Evolutionary conservation across 1,284 basidiomycete genomes (phyloP).

Genomic region (Ustilago esculenta): DNA sequence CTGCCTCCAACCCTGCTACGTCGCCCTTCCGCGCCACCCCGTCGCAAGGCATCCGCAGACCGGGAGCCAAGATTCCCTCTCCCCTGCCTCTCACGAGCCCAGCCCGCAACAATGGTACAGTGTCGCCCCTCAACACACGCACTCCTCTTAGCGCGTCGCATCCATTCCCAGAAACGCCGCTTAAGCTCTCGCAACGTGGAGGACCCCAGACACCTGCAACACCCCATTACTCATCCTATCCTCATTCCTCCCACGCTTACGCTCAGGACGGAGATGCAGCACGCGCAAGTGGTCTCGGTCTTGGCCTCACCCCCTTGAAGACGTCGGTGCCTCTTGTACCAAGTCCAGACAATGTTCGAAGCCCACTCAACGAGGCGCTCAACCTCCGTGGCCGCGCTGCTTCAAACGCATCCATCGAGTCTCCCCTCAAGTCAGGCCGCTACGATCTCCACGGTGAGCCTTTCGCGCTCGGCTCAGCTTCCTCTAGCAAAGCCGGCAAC

Average conservation of each 20-base stretch:
- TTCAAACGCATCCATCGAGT: conserved; percentile 25
- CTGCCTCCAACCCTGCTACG: conserved; percentile 2
- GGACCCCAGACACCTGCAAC: conserved; percentile 48
- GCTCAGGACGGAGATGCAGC: conserved; percentile 24
- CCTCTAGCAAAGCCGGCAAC: background rate
- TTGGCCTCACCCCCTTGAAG: conserved; percentile 45
- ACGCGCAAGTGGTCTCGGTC: conserved; percentile 40
- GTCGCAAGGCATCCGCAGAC: conserved; percentile 37
- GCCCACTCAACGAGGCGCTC: conserved; percentile 32
- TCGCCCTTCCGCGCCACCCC: conserved; percentile 37
- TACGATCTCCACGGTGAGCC: conserved; percentile 20
- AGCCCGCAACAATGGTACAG: conserved; percentile 28
- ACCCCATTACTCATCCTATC: conserved; percentile 34
- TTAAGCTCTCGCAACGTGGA: conserved; percentile 50
- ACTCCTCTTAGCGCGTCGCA: conserved; percentile 58
- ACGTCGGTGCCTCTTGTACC: conserved; percentile 29
- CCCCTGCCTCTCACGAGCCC: conserved; percentile 47
- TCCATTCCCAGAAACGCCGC: conserved; percentile 55
- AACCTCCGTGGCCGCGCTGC: conserved; percentile 30
- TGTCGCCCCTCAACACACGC: conserved; percentile 35
- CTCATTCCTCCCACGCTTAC: conserved; percentile 7
- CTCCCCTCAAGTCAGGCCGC: conserved; percentile 28
- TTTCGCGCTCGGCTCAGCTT: conserved; percentile 21
- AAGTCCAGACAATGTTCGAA: conserved; percentile 23
- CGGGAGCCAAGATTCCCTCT: conserved; percentile 42